Base-by-base conservation (phyloP, 192 early-diverging fungal species). In the Linnemannia elongata region DNA sequence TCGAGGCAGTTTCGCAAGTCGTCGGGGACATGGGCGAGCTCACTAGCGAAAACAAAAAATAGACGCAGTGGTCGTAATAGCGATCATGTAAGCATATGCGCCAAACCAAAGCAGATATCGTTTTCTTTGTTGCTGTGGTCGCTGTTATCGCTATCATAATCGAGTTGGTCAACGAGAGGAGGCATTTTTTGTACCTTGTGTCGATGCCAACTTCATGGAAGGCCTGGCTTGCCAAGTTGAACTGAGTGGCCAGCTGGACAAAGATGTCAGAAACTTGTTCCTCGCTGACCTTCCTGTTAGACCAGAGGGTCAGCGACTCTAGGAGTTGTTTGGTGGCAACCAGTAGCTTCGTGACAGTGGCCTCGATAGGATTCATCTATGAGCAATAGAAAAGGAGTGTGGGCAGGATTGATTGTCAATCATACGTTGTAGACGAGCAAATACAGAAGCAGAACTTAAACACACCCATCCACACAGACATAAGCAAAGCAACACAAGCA, bases 271-370 rank as follows among this genome's bases (percentile, higher is more conserved):
- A 90, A 33, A 92, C 89, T 17, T 90, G 81, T 74, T 91, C 86
- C 52, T 89, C 83, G 12, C 47, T 85, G 71, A 86, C 85, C 45
- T 76, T 86, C 1, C 72, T 36, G 13, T n/a, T 69, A 9, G 90
- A 89, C 91, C 91, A 92, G 6, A 78, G 75, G 5, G 91, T 92
- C 24, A 92, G 77, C 24, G 85, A 76, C 47, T 91, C 90, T 27
- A 92, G 55, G 22, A 92, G 82, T 41, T 86, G 85, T 74, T 91
- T 92, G 18, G 91, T 92, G 12, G 89, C 88, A 36, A 89, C 52
- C 52, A 92, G 44, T 7, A 92, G 78, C 73, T 87, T 82, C 22
- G 91, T 91, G 20, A 92, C 90, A 42, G 88, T 88, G 12, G 85
- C 85, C 39, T 92, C 90, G 20, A 92, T 90, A 6, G 81, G 82